Conservation (phyloP, 1,284 basidiomycete genomes). For the Ganoderma lingzhi region DNA sequence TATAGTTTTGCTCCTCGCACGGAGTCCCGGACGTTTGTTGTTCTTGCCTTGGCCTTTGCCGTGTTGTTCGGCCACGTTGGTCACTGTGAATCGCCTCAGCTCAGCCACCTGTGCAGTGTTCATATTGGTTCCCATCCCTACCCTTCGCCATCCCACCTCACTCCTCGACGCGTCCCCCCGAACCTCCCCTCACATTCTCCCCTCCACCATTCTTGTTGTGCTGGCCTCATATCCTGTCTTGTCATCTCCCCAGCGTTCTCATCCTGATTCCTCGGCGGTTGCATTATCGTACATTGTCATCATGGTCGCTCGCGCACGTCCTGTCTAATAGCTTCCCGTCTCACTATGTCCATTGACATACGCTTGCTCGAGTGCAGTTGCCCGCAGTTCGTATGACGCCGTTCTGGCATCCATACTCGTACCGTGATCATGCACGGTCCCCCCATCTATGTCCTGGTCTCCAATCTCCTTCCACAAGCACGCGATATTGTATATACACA, state of each 20-base stretch:
- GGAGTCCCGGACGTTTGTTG: neutral
- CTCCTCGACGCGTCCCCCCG: neutral
- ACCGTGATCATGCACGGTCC: neutral
- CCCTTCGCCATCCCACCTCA: neutral
- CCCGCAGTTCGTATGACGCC: neutral
- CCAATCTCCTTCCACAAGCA: neutral
- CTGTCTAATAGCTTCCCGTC: conserved; percentile 3
- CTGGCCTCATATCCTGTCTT: neutral
- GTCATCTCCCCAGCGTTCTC: neutral
- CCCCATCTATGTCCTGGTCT: neutral
- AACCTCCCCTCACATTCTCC: neutral
- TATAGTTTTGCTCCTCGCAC: neutral
- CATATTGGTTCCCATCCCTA: neutral
- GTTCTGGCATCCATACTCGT: neutral
- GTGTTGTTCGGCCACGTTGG: too few species aligned
- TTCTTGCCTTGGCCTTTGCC: neutral
- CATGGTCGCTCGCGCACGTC: conserved; percentile 4
- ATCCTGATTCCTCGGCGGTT: neutral
- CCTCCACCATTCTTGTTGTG: neutral
- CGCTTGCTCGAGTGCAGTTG: neutral
- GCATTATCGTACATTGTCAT: conserved; percentile 11
- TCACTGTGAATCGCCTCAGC: neutral
- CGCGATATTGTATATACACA: conserved; percentile 1
- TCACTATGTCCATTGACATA: neutral
- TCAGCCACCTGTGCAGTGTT: neutral